Evolutionary conservation across 2,329 filamentous ascomycete species (phyloP).

Genomic region (Periglandula ipomoeae): DNA sequence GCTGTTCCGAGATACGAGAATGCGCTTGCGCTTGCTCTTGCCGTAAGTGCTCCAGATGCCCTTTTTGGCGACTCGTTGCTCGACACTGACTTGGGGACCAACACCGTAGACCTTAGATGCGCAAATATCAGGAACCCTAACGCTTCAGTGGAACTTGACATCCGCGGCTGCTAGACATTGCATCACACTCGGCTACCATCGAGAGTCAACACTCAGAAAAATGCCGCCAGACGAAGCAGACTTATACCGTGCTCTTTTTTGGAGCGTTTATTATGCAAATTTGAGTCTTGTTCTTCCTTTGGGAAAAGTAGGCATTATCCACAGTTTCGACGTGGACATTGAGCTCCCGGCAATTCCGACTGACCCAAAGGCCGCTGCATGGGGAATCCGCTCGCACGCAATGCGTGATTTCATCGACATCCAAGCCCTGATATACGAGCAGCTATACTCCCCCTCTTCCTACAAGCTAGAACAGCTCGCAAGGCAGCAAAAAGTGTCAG

Average conservation of each 20-base stretch:
- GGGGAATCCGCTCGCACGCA: slow-evolving; percentile 4
- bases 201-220: slow-evolving; percentile 8
- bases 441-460: not conserved
- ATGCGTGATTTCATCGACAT: slow-evolving; percentile 10
- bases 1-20: not conserved
- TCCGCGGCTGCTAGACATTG: slow-evolving; percentile 12
- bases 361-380: slow-evolving; percentile 6
- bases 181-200: slow-evolving; percentile 12
- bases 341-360: slow-evolving; percentile 6
- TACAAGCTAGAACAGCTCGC: slow-evolving; percentile 8
- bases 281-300: slow-evolving; percentile 10
- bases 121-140: slow-evolving; percentile 10
- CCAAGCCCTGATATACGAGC: not conserved
- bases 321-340: slow-evolving; percentile 11
- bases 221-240: slow-evolving; percentile 6
- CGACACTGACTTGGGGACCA: not conserved
- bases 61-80: not conserved
- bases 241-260: slow-evolving; percentile 11
- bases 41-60: not conserved
- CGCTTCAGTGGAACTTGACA: slow-evolving; percentile 12
- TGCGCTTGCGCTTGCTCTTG: not conserved
- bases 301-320: slow-evolving; percentile 12
- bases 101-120: slow-evolving; percentile 10
- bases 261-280: slow-evolving; percentile 14
- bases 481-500: not conserved